Evolutionary conservation across 768 basidiomycete genomes (phyloP), one percentile per base, ranked within the genome.

Genomic region (Amanita thiersii): DNA sequence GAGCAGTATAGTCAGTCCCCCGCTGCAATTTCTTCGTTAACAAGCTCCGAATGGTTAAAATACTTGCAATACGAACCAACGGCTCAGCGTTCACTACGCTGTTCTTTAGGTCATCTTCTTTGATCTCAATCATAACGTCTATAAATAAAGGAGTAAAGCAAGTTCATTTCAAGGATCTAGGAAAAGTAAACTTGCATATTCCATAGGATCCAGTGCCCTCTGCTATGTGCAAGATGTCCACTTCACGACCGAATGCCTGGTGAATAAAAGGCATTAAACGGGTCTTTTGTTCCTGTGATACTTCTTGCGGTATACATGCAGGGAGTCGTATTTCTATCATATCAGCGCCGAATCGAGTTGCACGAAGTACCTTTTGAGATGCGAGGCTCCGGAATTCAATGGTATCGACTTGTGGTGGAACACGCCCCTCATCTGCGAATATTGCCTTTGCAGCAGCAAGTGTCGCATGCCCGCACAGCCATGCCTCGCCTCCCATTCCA

Each of bases 91-190:
- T 36, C 2, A 69, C 42, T 3, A 53, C 44, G 33, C 57, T 57
- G 29, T 56, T 54, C 4, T 48, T 58, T 5, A 72, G 43, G 23
- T 65, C 52, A 43, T 50, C 44, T 35, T 60, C 58, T 11, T 69
- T 66, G 4, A 78, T 46, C 42, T 70, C 70, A 1, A 69, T 47
- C 40, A 77, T 35, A 1, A 70, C 36, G 45, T 56, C 66, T 68
- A 35, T n/a, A 5, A 30, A 18, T 21, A 9, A 19, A 15, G 5
- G 8, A 11, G 1, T 11, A 6, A n/a, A 5, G 17, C 14, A 9
- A 37, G 8, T 37, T 18, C 2, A 15, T 23, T 17, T 9, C 7
- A 18, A 18, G 9, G 11, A 21, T 5, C 6, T 25, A 10, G 9
- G 6, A 19, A 19, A 35, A n/a, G 6, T 32, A 26, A 26, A 45